Base-by-base conservation (phyloP, 441 rosid species). In the Eugenia klotzschiana region DNA sequence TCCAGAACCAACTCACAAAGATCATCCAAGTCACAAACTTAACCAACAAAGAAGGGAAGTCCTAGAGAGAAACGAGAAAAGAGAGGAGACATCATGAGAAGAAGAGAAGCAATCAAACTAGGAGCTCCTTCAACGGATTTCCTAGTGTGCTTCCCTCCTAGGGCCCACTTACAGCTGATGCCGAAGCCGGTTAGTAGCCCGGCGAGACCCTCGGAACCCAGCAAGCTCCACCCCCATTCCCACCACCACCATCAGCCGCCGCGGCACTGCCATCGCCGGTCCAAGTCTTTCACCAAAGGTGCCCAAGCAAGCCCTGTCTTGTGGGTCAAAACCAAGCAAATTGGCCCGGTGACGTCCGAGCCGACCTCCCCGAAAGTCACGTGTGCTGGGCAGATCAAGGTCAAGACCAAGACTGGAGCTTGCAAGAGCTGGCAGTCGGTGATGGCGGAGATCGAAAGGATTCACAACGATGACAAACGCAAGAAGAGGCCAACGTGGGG, bases 361-460 rank as follows among this genome's bases (percentile, higher is more conserved):
- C 99, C 99, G 0, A 96, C 95, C 20, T 96, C 99, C 10, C 98
- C 99, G 0, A 93, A 95, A 83, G 98, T 96, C 46, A 96, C 95
- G 1, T 96, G 99, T 33, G 95, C 94, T 0, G 99, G 99, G 53
- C 96, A 96, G 94, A 95, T 96, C 91, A 96, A 94, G 89, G 96
- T 94, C 50, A 87, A 90, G 86, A 91, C 93, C 33, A 92, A 92
- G 64, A 84, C 86, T 3, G 83, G 87, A 51, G 69, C 94, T 51
- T 88, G 94, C 86, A 95, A 93, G 91, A 93, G 87, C 84, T 95
- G 98, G 98, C 98, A 95, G 86, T 93, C 97, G 0, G 94, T 95
- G 8, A 95, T 96, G 98, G 98, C 92, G 79, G 99, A 96, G 90
- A 93, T 95, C 3, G 98, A 96, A 86, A 90, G 91, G 86, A 91